Evolutionary conservation across 805 yeast species (phyloP).

Genomic region (Ogataea methylovora): DNA sequence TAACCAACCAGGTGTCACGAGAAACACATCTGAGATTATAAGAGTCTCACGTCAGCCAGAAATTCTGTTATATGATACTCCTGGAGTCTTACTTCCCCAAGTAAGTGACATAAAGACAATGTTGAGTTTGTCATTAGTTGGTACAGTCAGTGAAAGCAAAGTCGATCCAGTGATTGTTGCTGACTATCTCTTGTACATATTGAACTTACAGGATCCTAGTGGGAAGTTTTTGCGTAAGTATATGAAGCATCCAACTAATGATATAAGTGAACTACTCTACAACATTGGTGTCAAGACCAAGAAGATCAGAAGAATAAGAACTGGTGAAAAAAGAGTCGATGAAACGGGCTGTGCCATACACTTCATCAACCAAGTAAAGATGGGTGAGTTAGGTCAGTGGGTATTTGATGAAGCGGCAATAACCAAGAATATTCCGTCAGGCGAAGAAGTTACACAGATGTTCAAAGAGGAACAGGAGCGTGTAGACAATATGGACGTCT

Average conservation of each 20-base stretch:
- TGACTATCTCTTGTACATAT: slow-evolving; percentile 68
- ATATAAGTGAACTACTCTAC: slow-evolving; percentile 47
- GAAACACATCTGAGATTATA: slow-evolving; percentile 69
- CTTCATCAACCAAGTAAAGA: slow-evolving; percentile 56
- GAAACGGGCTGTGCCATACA: slow-evolving; percentile 55
- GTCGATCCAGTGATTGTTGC: slow-evolving; percentile 83
- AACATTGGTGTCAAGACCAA: slow-evolving; percentile 36
- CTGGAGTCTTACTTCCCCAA: slow-evolving; percentile 84
- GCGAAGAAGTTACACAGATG: slow-evolving; percentile 5
- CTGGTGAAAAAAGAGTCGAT: slow-evolving; percentile 31
- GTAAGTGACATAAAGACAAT: slow-evolving; percentile 59
- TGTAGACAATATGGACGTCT: slow-evolving; percentile 5
- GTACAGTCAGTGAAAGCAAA: slow-evolving; percentile 61
- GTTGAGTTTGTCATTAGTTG: slow-evolving; percentile 66
- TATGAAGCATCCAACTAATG: slow-evolving; percentile 61
- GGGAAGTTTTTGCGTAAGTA: slow-evolving; percentile 40
- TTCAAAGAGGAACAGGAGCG: slow-evolving; percentile 9
- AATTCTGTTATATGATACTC: slow-evolving; percentile 77
- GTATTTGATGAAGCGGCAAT: slow-evolving; percentile 20
- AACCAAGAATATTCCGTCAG: background rate
- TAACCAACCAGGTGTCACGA: slow-evolving; percentile 84
- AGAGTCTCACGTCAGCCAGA: slow-evolving; percentile 53
- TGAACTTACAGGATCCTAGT: slow-evolving; percentile 54
- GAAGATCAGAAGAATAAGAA: slow-evolving; percentile 10
- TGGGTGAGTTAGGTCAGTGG: slow-evolving; percentile 37